Conservation (phyloP, 352 stramenopile genomes). For the Phytophthora sojae region DNA sequence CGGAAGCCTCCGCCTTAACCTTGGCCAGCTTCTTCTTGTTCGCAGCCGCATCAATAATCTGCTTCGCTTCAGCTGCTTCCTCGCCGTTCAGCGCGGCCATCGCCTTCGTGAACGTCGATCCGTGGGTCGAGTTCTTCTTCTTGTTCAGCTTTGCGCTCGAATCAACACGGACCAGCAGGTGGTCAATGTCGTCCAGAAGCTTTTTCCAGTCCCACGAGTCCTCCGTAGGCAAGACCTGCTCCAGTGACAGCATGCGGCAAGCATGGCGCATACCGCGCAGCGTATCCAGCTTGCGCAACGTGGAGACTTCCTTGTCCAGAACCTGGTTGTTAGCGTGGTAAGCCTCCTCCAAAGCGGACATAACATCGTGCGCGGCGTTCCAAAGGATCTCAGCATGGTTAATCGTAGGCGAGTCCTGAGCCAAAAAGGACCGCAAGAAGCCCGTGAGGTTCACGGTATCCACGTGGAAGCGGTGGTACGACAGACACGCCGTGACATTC, state of each 20-base stretch:
- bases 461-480: slow-evolving; percentile 95
- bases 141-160: slow-evolving; percentile 48
- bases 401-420: slow-evolving; percentile 90
- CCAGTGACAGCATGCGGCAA: slow-evolving; percentile 67
- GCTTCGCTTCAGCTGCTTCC: slow-evolving; percentile 35
- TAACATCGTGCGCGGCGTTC: slow-evolving; percentile 92
- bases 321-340: slow-evolving; percentile 63
- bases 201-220: slow-evolving; percentile 86
- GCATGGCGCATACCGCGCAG: slow-evolving; percentile 70
- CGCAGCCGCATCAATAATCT: slow-evolving; percentile 38
- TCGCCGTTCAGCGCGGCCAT: slow-evolving; percentile 35
- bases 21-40: slow-evolving; percentile 36
- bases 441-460: slow-evolving; percentile 91
- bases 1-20: slow-evolving; percentile 26
- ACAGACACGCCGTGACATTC: slow-evolving; percentile 94
- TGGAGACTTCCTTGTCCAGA: slow-evolving; percentile 50
- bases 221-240: slow-evolving; percentile 71
- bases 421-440: slow-evolving; percentile 91
- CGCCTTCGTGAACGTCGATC: slow-evolving; percentile 36
- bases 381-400: slow-evolving; percentile 94
- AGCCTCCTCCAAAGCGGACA: slow-evolving; percentile 85
- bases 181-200: slow-evolving; percentile 77
- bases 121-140: slow-evolving; percentile 41
- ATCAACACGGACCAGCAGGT: slow-evolving; percentile 68
- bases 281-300: slow-evolving; percentile 72